Conservation (phyloP, 1,284 basidiomycete genomes). For the Ganoderma sinense region DNA sequence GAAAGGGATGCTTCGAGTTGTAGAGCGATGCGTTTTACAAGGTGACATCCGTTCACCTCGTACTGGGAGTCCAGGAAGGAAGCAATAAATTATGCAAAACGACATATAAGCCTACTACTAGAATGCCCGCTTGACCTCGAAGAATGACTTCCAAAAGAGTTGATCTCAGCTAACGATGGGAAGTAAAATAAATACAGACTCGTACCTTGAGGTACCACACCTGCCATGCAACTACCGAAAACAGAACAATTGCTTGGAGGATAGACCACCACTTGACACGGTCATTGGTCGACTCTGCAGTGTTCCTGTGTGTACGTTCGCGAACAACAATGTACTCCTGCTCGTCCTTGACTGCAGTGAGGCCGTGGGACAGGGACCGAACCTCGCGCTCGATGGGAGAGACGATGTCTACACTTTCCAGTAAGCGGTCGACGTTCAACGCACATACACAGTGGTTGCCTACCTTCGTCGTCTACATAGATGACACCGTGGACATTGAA, state of each 20-base stretch:
- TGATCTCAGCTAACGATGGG: not conserved
- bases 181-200: constrained; percentile 10
- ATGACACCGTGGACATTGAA: constrained; percentile 99
- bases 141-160: constrained; percentile 70
- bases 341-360: constrained; percentile 96
- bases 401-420: constrained; percentile 62
- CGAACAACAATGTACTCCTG: constrained; percentile 98
- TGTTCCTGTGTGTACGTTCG: constrained; percentile 93
- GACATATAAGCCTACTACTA: constrained; percentile 42
- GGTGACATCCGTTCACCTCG: not conserved
- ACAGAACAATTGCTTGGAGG: constrained; percentile 86
- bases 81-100: constrained; percentile 30
- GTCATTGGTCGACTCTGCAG: constrained; percentile 93
- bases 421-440: constrained; percentile 13
- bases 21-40: too few relatives aligned
- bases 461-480: constrained; percentile 88
- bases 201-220: constrained; percentile 95
- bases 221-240: constrained; percentile 95
- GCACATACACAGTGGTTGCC: constrained; percentile 24
- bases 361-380: constrained; percentile 83
- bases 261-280: constrained; percentile 99
- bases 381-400: constrained; percentile 98
- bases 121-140: constrained; percentile 94
- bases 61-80: not conserved
- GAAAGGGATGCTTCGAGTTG: not conserved